These are phyloP conservation scores for Pyricularia sp. DNA, from an alignment of 2,329 filamentous ascomycete genomes.

Conservation along the genomic window DNA sequence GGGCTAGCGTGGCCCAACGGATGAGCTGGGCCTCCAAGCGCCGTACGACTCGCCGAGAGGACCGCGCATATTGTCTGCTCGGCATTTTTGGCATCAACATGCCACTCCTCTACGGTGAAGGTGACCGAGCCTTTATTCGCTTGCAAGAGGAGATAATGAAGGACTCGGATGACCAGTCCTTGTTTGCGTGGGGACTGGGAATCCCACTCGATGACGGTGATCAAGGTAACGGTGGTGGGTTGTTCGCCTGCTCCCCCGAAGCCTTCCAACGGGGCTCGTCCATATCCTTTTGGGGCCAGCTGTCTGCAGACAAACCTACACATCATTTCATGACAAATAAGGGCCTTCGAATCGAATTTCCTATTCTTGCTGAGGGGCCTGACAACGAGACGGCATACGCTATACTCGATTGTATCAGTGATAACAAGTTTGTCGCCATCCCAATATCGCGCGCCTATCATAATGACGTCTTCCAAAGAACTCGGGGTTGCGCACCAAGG, in stretches of 20 bases:
- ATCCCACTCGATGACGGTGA: neutral
- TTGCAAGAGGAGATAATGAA: slow-evolving; percentile 17
- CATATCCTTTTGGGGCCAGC: slow-evolving; percentile 6
- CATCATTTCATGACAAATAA: slow-evolving; percentile 6
- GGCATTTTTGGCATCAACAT: slow-evolving; percentile 17
- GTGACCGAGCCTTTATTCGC: slow-evolving; percentile 11
- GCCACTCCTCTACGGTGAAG: slow-evolving; percentile 18
- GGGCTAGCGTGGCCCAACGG: slow-evolving; percentile 10
- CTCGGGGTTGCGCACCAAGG: slow-evolving; percentile 1
- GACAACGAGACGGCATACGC: slow-evolving; percentile 5
- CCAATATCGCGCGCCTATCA: slow-evolving; percentile 4
- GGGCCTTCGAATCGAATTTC: slow-evolving; percentile 5
- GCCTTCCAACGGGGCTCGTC: slow-evolving; percentile 3
- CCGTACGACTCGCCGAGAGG: slow-evolving; percentile 12
- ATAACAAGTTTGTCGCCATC: slow-evolving; percentile 3
- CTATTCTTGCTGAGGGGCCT: neutral
- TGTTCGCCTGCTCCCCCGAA: slow-evolving; percentile 7
- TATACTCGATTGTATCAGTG: slow-evolving; percentile 4
- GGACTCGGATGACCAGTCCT: slow-evolving; percentile 13
- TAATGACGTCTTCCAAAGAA: slow-evolving; percentile 6
- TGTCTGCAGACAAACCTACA: neutral
- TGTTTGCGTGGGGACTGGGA: slow-evolving; percentile 15
- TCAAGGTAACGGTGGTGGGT: neutral
- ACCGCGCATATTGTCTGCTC: slow-evolving; percentile 16
- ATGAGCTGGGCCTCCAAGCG: slow-evolving; percentile 16